Evolutionary conservation across 208 protist species (phyloP), one percentile per base, ranked within the genome.

Genomic region (Wallacemonas sp.): DNA sequence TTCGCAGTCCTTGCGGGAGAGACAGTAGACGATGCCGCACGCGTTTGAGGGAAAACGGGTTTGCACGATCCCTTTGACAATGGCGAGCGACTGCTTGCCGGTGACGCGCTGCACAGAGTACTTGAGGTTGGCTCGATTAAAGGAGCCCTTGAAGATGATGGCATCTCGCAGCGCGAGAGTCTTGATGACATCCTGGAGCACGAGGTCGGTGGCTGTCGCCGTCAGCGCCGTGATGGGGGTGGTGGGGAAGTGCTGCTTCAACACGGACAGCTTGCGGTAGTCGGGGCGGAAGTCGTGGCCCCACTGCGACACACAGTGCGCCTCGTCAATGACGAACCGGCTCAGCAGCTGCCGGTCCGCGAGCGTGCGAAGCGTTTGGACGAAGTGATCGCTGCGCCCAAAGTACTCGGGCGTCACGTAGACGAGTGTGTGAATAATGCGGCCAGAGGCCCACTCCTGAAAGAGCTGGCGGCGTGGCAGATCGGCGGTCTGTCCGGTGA

Each of bases 261-360:
- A 64, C 15, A 96, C 63, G 17, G 80, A 62, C 37, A 90, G 67
- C 68, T 91, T 91, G 44, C 83, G 75, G 73, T 95, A 92, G 55
- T 87, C 83, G 2, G 86, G 89, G 17, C 90, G 83, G 69, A 99
- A 99, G 79, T 99, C 97, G 81, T 99, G 97, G 26, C 90, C 95
- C 97, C 97, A 99, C 80, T 98, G 93, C 13, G 95, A 98, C 6
- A 99, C 83, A 65, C 97, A 99, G 78, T 99, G 97, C 19, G 89
- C 97, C 77, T 99, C 97, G 64, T 99, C 97, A 53, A 99, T 79
- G 63, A 92, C 83, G 36, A 96, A 92, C n/a, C 83, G 81, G 61
- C 63, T 78, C 3, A 94, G 66, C 34, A 93, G 75, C 3, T 67
- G 50, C 78, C 72, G 74, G 29, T 79, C 66, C 1, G 78, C 77